Evolutionary conservation across 352 stramenopile species (phyloP), one percentile per base, ranked within the genome.

Genomic region (Phytophthora pseudosyringae): DNA sequence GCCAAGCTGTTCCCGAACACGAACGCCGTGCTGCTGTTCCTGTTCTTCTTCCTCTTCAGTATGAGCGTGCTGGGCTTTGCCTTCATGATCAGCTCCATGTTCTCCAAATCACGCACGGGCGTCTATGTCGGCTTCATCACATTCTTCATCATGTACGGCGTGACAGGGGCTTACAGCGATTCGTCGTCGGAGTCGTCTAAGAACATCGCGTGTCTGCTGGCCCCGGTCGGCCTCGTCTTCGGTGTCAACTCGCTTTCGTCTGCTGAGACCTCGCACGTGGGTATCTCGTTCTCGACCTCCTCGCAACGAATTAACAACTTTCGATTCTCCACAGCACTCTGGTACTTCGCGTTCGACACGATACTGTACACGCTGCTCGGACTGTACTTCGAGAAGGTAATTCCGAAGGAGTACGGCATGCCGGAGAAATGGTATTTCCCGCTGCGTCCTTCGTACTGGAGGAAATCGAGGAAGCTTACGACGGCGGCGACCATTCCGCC

Each of bases 371-470:
- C 76, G 31, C n/a, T 95, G 5, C 55, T 98, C 0, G 92, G 78
- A 1, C 71, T 83, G 51, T 98, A 98, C 74, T 70, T 98, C 12
- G 90, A 97, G 50, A 78, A 89, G 40, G 85, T 97, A 1, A 63
- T 97, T 4, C 87, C 90, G 0, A 89, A 81, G 31, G 71, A 96
- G 49, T 97, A 91, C 84, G 51, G 57, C 13, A 60, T 43, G 32
- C 4, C 63, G 59, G 52, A 91, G 69, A 64, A 65, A 16, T 97
- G 88, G 83, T 97, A 97, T 60, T 98, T 98, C 67, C 80, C 86
- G 0, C 40, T 96, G 0, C 75, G 77, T 35, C 75, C 73, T 6
- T 83, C 60, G 12, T 98, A 91, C 71, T 98, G 91, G 93, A 62
- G 21, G 21, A 69, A 62, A 3, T 76, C 38, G 74, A 94, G 39